Base-by-base conservation (phyloP, 805 yeast species). In the Teunomyces funiuensis region DNA sequence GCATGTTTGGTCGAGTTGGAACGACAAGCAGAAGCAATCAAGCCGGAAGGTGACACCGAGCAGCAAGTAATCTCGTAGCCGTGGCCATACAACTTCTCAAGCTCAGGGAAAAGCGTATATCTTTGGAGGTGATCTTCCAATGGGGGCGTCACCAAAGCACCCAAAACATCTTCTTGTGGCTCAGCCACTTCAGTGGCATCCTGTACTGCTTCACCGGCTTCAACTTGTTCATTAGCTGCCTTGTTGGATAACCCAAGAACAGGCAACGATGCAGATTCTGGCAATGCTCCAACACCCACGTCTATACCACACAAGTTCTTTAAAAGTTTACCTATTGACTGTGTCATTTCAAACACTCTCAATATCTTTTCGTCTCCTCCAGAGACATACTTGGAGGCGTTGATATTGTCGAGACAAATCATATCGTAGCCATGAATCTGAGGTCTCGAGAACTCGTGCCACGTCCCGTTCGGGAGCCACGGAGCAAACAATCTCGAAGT, bases 351-450 rank as follows among this genome's bases (percentile, higher is more conserved):
- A 60, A 95, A 93, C 0, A 89, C 86, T 51, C 99, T 73, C 48
- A 91, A 63, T 8, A 88, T 82, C 66, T 93, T 95, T 57, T 93
- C 99, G 58, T 95, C 99, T 36, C 97, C 98, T 11, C 90, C 98
- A 40, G 96, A 87, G 3, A 90, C 85, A 66, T 87, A 91, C 48
- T 76, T 69, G 1, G 85, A 71, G 37, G 71, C 63, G 13, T 77
- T 63, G 10, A 93, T 61, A 9, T 84, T 72, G 28, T 82, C 79
- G 6, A 86, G 70, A 50, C 96, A 82, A 28, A 87, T 74, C 97
- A 93, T 89, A 57, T 93, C 98, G 58, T 88, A 93, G 6, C 99
- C 99, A 61, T 93, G 99, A 48, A 93, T 93, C 62, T 93, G 99
- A 0, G 99, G 98, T 52, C 99, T 77, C 1, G 97, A 88, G 61